A percentile compares a stretch with the other conserved stretches of the same genome.
Conservation (phyloP, 495 filamentous ascomycete species). For the Jackrogersella minutella region DNA sequence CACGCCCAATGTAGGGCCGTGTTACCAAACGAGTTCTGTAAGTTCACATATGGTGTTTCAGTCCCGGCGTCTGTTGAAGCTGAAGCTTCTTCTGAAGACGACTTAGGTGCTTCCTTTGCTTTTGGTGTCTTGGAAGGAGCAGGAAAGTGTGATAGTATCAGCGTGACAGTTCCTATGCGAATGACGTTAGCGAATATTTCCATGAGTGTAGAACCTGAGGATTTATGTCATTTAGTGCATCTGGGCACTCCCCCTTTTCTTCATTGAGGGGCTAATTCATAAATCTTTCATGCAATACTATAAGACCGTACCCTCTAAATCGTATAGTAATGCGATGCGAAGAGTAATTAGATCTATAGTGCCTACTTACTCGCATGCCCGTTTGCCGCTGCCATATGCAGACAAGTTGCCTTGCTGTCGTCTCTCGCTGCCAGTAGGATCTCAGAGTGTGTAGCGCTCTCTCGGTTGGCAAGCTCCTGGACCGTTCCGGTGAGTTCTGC, state of each 20-base stretch:
- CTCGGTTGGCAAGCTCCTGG: slow-evolving; percentile 62
- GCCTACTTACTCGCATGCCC: slow-evolving; percentile 73
- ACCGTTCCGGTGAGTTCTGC: slow-evolving; percentile 71
- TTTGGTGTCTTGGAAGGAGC: slow-evolving; percentile 26
- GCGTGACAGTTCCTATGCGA: slow-evolving; percentile 49
- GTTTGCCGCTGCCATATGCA: slow-evolving; percentile 93
- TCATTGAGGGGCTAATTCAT: background rate
- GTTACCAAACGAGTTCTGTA: slow-evolving; percentile 80
- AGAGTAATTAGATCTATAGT: background rate
- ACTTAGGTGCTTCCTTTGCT: slow-evolving; percentile 56
- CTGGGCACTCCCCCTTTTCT: too few species aligned
- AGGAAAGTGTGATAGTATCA: slow-evolving; percentile 52
- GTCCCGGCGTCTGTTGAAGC: slow-evolving; percentile 32
- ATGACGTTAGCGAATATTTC: slow-evolving; percentile 9
- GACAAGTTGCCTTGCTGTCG: slow-evolving; percentile 71
- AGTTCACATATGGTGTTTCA: slow-evolving; percentile 64
- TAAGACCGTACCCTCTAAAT: background rate
- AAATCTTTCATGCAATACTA: background rate
- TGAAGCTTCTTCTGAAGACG: slow-evolving; percentile 55
- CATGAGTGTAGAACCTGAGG: too few species aligned
- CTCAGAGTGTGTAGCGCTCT: slow-evolving; percentile 58
- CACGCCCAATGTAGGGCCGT: slow-evolving; percentile 93
- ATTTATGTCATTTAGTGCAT: too few species aligned
- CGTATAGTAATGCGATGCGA: background rate
- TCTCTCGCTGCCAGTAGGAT: slow-evolving; percentile 74